Evolutionary conservation across 768 basidiomycete species (phyloP), one percentile per base, ranked within the genome.

Genomic region (Strobilomyces dryophilus): DNA sequence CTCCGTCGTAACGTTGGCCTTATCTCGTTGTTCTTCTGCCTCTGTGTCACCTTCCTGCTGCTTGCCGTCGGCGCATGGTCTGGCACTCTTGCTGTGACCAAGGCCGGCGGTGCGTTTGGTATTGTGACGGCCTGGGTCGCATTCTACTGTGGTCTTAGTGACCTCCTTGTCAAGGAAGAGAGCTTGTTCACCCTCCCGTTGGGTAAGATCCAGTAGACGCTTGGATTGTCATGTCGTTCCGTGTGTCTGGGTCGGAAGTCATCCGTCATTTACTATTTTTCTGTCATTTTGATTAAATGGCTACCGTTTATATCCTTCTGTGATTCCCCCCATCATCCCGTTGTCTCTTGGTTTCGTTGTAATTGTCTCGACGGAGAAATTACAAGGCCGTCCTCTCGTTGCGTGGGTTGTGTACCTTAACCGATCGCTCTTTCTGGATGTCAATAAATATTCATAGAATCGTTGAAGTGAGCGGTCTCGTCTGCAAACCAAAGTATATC

Each of bases 21-120:
- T 18, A 65, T 77, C 15, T 65, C 74, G 1, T 65, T 85, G 17
- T 79, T 85, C 64, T 66, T 73, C 67, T 80, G 71, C 75, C 75
- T 85, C 20, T 72, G 69, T 27, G 52, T 79, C 46, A 84, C 83
- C 7, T 85, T 80, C 71, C 39, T 76, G 39, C 52, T 81, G 15
- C 72, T 82, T 39, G 72, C 71, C 5, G 56, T 68, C 11, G 75
- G 77, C 58, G 61, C 67, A 60, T 76, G 73, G 66, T 61, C 66
- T 7, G 62, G 55, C 27, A 59, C 56, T 0, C 55, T 31, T 3
- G 27, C 34, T 0, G 5, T 73, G 9, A 49, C 18, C 49, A 76
- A 71, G 66, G 74, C 74, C 1, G 78, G 76, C 27, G 78, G 78
- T n/a, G 70, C n/a, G 1, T 46, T 75, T 5, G 78, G 78, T 32